These are phyloP conservation scores for Umbelopsis ramanniana DNA, from an alignment of 192 early-diverging fungal genomes.

Conservation along the genomic window DNA sequence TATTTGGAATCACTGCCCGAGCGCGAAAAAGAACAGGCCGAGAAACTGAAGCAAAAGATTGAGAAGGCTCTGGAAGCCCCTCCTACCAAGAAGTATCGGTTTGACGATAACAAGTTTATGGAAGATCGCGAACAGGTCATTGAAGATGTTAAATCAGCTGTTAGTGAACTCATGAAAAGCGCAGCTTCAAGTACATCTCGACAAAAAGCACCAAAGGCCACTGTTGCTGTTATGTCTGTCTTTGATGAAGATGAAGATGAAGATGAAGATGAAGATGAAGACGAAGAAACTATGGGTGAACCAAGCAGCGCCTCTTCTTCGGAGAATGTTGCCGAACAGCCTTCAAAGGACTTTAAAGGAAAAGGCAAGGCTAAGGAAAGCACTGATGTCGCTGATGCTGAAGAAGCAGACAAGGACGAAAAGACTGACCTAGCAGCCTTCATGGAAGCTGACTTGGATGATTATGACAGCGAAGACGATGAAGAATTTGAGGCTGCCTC, in stretches of 20 bases:
- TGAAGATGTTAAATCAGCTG: slow-evolving; percentile 62
- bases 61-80: slow-evolving; percentile 72
- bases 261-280: slow-evolving; percentile 28
- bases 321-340: not conserved
- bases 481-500: slow-evolving; percentile 17
- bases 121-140: slow-evolving; percentile 68
- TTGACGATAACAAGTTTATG: slow-evolving; percentile 83
- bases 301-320: not conserved
- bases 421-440: slow-evolving; percentile 2
- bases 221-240: slow-evolving; percentile 14
- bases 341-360: not conserved
- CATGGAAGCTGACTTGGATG: slow-evolving; percentile 21
- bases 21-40: slow-evolving; percentile 63
- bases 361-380: slow-evolving; percentile 5
- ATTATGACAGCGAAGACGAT: slow-evolving; percentile 21
- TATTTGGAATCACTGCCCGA: slow-evolving; percentile 72
- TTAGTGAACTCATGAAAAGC: slow-evolving; percentile 43
- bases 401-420: slow-evolving; percentile 13
- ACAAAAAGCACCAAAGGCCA: slow-evolving; percentile 14
- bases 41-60: slow-evolving; percentile 76
- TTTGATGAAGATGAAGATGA: slow-evolving; percentile 32
- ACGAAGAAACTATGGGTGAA: slow-evolving; percentile 17
- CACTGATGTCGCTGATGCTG: too few relatives aligned
- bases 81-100: slow-evolving; percentile 73
- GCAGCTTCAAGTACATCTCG: not conserved